phyloP scores from a whole-genome alignment of 495 filamentous ascomycete species.

The Tetracladium marchalianum region DNA sequence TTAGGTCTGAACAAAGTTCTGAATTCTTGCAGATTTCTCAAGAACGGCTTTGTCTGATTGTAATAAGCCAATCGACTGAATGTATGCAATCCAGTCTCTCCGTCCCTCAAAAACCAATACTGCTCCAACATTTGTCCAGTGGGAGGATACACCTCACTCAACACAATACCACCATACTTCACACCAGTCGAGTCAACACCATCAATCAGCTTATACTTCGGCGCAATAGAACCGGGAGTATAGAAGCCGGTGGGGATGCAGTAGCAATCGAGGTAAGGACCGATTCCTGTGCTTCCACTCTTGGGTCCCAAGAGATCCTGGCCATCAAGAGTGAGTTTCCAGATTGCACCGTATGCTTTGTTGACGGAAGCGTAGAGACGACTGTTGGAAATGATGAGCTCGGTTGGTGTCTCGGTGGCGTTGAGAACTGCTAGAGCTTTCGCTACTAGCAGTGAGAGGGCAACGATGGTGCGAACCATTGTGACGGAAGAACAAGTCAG shows the following conservation, averaged over 20 bases:
- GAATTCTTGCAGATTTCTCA: constrained; percentile 45
- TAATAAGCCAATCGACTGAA: constrained; percentile 44
- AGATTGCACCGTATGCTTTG: constrained; percentile 33
- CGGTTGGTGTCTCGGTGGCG: constrained; percentile 20
- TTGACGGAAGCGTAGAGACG: constrained; percentile 34
- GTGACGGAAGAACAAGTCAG: too few species aligned
- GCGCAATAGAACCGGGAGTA: constrained; percentile 37
- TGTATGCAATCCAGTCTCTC: constrained; percentile 44
- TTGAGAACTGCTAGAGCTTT: constrained; percentile 16
- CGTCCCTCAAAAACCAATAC: constrained; percentile 46
- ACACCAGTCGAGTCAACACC: constrained; percentile 38
- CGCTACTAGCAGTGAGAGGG: constrained; percentile 4
- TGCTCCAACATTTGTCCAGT: constrained; percentile 45
- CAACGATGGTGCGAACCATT: constrained; percentile 2
- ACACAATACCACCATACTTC: constrained; percentile 37
- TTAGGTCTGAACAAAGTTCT: constrained; percentile 46
- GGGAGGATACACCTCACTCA: constrained; percentile 40
- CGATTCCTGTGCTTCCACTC: constrained; percentile 33
- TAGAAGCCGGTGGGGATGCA: constrained; percentile 45
- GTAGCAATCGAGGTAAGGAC: constrained; percentile 49
- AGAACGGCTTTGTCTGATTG: constrained; percentile 40
- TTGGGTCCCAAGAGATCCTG: constrained; percentile 32
- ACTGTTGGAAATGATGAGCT: constrained; percentile 34
- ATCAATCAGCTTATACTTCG: constrained; percentile 33
- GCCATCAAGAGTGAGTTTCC: constrained; percentile 33